Conservation (phyloP, 1,284 basidiomycete genomes). For the Prillingera fragicola region DNA sequence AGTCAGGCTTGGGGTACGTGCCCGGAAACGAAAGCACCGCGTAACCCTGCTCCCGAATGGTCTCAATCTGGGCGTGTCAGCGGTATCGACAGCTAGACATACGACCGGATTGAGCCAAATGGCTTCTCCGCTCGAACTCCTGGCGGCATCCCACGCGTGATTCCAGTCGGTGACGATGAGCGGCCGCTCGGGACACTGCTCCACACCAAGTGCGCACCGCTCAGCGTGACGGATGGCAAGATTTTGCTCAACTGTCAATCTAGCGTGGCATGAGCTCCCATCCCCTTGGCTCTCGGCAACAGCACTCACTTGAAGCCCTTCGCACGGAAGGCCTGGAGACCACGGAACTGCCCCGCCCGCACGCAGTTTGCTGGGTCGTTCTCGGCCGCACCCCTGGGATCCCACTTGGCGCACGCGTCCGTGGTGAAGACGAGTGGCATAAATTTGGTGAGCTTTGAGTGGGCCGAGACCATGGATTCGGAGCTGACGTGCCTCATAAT, state of each 20-base stretch:
- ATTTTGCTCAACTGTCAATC: neutral
- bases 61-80: neutral
- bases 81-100: slow-evolving; percentile 2
- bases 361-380: slow-evolving; percentile 29
- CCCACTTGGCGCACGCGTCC: slow-evolving; percentile 21
- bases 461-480: too few relatives aligned
- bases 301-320: neutral
- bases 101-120: slow-evolving; percentile 33
- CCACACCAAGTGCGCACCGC: slow-evolving; percentile 27
- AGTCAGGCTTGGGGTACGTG: too few relatives aligned
- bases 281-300: neutral
- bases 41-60: neutral
- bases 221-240: slow-evolving; percentile 20
- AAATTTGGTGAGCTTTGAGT: too few relatives aligned
- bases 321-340: slow-evolving; percentile 24
- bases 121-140: slow-evolving; percentile 27
- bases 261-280: neutral
- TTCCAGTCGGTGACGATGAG: slow-evolving; percentile 35
- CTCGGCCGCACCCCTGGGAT: slow-evolving; percentile 14
- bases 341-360: slow-evolving; percentile 33
- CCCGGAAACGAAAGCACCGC: too few relatives aligned
- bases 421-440: too few relatives aligned
- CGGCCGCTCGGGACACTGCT: slow-evolving; percentile 27
- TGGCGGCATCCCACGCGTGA: slow-evolving; percentile 24
- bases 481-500: too few relatives aligned